A percentile compares a stretch with the other conserved stretches of the same genome.
phyloP scores from a whole-genome alignment of 352 stramenopile species.

The Globisporangium recalcitrans region DNA sequence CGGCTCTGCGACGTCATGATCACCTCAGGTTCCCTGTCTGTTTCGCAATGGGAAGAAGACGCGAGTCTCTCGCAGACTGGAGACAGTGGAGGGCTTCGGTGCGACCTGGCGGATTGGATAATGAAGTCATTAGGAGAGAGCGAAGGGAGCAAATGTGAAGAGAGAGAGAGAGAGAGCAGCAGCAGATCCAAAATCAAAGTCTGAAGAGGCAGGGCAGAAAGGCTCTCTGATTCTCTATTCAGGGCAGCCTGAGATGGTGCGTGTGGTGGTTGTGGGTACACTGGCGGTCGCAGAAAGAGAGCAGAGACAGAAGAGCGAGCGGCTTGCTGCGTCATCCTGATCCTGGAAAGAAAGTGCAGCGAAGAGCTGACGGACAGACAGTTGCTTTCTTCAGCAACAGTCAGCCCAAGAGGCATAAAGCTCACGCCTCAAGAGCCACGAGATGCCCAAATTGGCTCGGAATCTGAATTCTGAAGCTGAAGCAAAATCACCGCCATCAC shows the following conservation, averaged over 20 bases:
- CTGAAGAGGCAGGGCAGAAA: neutral
- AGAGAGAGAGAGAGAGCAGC: too few species aligned
- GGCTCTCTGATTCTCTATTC: neutral
- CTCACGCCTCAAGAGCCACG: too few species aligned
- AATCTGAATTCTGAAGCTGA: neutral
- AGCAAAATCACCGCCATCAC: neutral
- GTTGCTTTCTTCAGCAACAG: neutral
- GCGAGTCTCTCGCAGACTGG: too few species aligned
- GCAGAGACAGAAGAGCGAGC: neutral
- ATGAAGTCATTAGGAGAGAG: neutral
- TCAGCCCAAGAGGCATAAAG: neutral
- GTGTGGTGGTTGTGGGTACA: neutral
- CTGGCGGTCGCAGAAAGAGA: neutral
- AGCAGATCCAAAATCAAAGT: neutral
- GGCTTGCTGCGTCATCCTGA: too few species aligned
- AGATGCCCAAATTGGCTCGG: neutral
- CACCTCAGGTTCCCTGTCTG: too few species aligned
- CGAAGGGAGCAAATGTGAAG: neutral
- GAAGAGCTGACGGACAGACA: neutral
- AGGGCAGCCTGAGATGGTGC: neutral
- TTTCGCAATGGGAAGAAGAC: too few species aligned
- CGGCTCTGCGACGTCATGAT: constrained; percentile 22
- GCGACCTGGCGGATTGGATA: neutral
- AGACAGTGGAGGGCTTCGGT: neutral
- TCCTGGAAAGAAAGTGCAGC: neutral